A percentile compares a stretch with the other conserved stretches of the same genome.
Conservation (phyloP, 495 filamentous ascomycete genomes). For the Patellaria atrata region DNA sequence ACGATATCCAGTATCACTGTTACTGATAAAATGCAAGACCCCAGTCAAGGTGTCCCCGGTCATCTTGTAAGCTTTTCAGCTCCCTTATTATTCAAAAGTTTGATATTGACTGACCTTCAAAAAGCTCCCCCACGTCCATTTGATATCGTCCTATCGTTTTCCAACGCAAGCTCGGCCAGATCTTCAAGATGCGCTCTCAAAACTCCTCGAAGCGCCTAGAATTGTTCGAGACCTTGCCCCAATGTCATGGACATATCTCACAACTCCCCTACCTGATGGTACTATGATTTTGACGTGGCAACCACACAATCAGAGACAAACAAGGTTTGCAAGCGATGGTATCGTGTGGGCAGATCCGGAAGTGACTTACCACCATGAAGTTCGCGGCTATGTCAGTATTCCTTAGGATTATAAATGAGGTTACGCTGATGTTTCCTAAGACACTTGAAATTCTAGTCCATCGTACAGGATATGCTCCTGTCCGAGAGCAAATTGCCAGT, state of each 20-base stretch:
- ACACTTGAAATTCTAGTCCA: slow-evolving; percentile 73
- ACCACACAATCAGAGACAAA: slow-evolving; percentile 42
- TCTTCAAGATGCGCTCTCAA: slow-evolving; percentile 56
- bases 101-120: slow-evolving; percentile 14
- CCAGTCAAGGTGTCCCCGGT: slow-evolving; percentile 12
- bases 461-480: slow-evolving; percentile 56
- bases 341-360: slow-evolving; percentile 79
- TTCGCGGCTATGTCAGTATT: slow-evolving; percentile 59
- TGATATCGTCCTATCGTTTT: slow-evolving; percentile 63
- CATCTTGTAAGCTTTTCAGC: slow-evolving; percentile 9
- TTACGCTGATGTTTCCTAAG: slow-evolving; percentile 25
- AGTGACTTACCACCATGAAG: slow-evolving; percentile 49
- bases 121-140: slow-evolving; percentile 74
- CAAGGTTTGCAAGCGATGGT: slow-evolving; percentile 74
- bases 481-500: slow-evolving; percentile 50
- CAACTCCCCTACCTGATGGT: slow-evolving; percentile 58
- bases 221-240: slow-evolving; percentile 60
- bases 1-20: too few relatives aligned
- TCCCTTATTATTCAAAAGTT: slow-evolving; percentile 6
- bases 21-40: slow-evolving; percentile 20
- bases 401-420: not conserved
- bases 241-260: slow-evolving; percentile 85
- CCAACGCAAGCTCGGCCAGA: slow-evolving; percentile 50
- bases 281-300: slow-evolving; percentile 79
- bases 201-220: slow-evolving; percentile 63